A percentile compares a stretch with the other conserved stretches of the same genome.
Conservation (phyloP, 2,329 filamentous ascomycete genomes). For the Phialophora macrospora region DNA sequence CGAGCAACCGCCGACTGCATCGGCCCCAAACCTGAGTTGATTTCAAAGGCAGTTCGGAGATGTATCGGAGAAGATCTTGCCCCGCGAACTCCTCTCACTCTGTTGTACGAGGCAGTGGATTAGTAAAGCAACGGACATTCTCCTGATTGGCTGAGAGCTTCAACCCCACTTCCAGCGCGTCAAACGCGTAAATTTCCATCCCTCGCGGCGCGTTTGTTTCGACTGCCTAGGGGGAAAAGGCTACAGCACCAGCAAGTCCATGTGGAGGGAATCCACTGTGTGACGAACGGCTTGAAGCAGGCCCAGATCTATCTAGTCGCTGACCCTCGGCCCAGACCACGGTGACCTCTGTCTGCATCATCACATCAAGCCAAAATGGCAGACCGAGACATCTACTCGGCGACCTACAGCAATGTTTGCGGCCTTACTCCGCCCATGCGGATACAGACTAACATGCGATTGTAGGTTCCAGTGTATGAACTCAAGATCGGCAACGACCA, state of each 20-base stretch:
- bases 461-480: slow-evolving; percentile 90
- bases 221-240: background rate
- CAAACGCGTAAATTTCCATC: slow-evolving; percentile 14
- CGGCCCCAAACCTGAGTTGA: slow-evolving; percentile 6
- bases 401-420: slow-evolving; percentile 67
- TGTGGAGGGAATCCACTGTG: background rate
- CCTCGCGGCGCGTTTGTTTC: slow-evolving; percentile 12
- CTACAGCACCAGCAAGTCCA: slow-evolving; percentile 6
- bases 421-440: slow-evolving; percentile 8
- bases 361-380: slow-evolving; percentile 32
- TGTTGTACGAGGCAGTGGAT: background rate
- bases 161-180: slow-evolving; percentile 13
- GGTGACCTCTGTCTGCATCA: background rate
- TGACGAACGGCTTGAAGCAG: slow-evolving; percentile 1
- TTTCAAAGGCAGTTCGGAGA: slow-evolving; percentile 21
- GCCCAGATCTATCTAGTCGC: background rate
- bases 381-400: slow-evolving; percentile 62
- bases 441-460: slow-evolving; percentile 29
- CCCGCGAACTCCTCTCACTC: background rate
- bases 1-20: slow-evolving; percentile 6
- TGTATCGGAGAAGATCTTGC: slow-evolving; percentile 2
- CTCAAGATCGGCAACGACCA: slow-evolving; percentile 85
- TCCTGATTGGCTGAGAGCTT: slow-evolving; percentile 1
- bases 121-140: background rate
- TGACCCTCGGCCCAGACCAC: background rate